Base-by-base conservation (phyloP, 345 rosid species). In the Physaria fendleri region DNA sequence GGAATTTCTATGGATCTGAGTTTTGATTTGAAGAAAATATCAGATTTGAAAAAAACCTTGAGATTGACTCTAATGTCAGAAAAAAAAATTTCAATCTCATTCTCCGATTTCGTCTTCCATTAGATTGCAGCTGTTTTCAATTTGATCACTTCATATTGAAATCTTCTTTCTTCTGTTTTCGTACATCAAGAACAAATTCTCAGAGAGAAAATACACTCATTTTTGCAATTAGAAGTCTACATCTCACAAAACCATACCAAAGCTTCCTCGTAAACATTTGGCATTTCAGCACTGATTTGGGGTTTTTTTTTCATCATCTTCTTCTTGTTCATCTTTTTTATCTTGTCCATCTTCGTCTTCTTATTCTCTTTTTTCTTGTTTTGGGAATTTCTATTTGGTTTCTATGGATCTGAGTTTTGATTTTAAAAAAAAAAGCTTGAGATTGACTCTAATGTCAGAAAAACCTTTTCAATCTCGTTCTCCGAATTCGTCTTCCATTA, bases 371-470 rank as follows among this genome's bases (percentile, higher is more conserved):
- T 22, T 25, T 49, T 20, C 5, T 8, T 40, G 12, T 9, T 16
- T 38, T 46, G 13, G 10, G 2, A 33, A 8, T 13, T 13, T 59
- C 11, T 15, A 28, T 37, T 7, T 52, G 61, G 41, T 41, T 43
- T 60, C 2, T 3, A 47, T 55, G 62, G 65, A 64, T 71, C 71
- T 71, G 66, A 0, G 30, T 64, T 30, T 71, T 64, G 62, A 49
- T 49, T 64, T 42, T 6, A 28, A 14, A 37, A 56, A 56, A 56
- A 18, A 56, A 56, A 56, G 13, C 44, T 21, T 27, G 15, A 54
- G 45, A 33, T 53, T 64, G 22, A 53, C 15, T 28, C 59, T 40
- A 40, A 66, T 57, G 35, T 37, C 25, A 38, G n/a, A n/a, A 56
- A 40, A 56, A 27, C 37, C 23, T 35, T 28, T 45, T 28, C 5